Evolutionary conservation across 108 stramenopile species (phyloP), one percentile per base, ranked within the genome.

Genomic region (Mayamaea pseudoterrestris): DNA sequence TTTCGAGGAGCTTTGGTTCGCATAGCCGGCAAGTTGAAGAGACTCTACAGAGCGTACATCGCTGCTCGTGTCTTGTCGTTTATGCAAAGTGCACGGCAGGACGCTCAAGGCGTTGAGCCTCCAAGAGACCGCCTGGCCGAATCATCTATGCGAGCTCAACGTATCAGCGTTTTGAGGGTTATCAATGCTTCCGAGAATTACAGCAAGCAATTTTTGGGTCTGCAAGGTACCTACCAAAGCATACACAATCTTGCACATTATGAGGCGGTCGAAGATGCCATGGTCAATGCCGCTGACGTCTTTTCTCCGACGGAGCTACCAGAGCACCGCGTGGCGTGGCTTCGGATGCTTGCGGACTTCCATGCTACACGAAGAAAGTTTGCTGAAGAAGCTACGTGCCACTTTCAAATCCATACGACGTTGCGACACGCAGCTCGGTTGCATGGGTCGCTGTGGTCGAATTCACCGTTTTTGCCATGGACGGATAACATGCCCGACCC

Each of bases 301-400:
- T 92, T 85, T 65, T 85, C 84, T 23, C 67, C 83, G 2, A 78
- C 83, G 12, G 90, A 92, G 53, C 69, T 92, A 5, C 90, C 90
- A 20, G 78, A 74, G 26, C 81, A 88, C 40, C 53, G 90, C 41
- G 73, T 76, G 25, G 80, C 82, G 9, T 92, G 85, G 83, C 68
- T 92, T 21, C 62, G 68, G 44, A 75, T 74, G 50, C 71, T 92
- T 35, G 90, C 85, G 1, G 82, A 85, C 46, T 84, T 92, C 47
- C 90, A 92, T 59, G 63, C 66, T 28, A 53, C 66, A 29, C 51
- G 85, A 55, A 41, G 55, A 18, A 81, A 78, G 43, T 76, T 62
- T 58, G 90, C 90, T 8, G 90, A 92, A 58, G 80, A 84, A 43
- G 90, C 82, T 39, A 80, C 81, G 8, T 92, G 90, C 44, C 77